A percentile compares a stretch with the other conserved stretches of the same genome.
These are phyloP conservation scores for Diaporthe aspalathi DNA, from an alignment of 2,329 filamentous ascomycete species.

Conservation along the genomic window DNA sequence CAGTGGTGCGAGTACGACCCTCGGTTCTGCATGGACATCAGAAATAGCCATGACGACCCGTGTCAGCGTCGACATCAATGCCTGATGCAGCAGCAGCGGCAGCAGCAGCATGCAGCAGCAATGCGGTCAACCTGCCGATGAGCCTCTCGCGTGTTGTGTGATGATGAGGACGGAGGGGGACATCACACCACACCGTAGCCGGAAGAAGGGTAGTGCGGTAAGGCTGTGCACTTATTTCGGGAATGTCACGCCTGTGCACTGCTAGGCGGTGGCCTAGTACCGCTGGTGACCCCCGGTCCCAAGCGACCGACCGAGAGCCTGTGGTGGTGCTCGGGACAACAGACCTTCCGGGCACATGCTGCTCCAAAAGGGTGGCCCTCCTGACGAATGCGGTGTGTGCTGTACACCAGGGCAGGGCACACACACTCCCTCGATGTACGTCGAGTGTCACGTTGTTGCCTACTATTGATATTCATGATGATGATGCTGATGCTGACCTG, in stretches of 20 bases:
- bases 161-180: not conserved
- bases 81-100: not conserved
- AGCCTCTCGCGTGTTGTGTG: constrained; percentile 17
- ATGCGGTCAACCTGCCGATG: constrained; percentile 17
- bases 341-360: too few species aligned
- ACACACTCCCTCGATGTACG: not conserved
- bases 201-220: constrained; percentile 32
- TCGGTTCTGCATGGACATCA: constrained; percentile 5
- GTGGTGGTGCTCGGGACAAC: constrained; percentile 11
- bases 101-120: constrained; percentile 19
- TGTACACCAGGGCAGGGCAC: not conserved
- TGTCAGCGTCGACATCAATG: constrained; percentile 17
- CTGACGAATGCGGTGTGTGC: constrained; percentile 11
- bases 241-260: constrained; percentile 27
- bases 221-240: constrained; percentile 40
- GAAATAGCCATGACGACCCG: constrained; percentile 21
- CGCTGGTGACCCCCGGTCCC: not conserved
- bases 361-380: too few species aligned
- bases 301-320: not conserved
- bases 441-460: constrained; percentile 15
- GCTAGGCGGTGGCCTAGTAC: not conserved
- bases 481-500: constrained; percentile 21
- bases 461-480: constrained; percentile 6
- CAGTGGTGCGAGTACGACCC: constrained; percentile 23
- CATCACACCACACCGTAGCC: constrained; percentile 7